Percentiles rank a stretch among this genome's conserved stretches.
These are phyloP conservation scores for Coemansia sp. DNA, from an alignment of 192 early-diverging fungal genomes.

Conservation along the genomic window DNA sequence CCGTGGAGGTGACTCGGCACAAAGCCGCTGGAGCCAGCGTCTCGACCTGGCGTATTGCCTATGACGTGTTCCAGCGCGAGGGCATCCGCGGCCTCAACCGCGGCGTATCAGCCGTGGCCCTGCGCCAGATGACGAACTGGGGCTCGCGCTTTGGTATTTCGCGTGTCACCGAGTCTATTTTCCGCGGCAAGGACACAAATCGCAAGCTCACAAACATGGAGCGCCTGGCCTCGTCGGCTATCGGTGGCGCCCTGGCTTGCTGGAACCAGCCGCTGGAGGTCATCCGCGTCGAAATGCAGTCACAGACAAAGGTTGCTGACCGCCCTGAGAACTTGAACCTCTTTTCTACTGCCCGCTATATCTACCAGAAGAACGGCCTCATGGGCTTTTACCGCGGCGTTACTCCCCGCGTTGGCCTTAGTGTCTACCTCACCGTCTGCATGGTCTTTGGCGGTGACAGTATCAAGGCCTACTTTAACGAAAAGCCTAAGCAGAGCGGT, in stretches of 20 bases:
- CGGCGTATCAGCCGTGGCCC: conserved; percentile 97
- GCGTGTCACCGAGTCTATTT: conserved; percentile 65
- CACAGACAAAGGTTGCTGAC: conserved; percentile 82
- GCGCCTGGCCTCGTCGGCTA: conserved; percentile 65
- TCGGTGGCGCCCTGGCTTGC: conserved; percentile 91
- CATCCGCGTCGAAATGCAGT: conserved; percentile 99
- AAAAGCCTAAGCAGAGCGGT: conserved; percentile 28
- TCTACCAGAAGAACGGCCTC: conserved; percentile 89
- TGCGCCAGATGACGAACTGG: conserved; percentile 99
- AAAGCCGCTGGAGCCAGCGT: conserved; percentile 70
- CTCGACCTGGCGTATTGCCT: conserved; percentile 84
- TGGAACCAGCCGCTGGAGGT: conserved; percentile 99
- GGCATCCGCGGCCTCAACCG: conserved; percentile 98
- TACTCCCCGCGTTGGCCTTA: conserved; percentile 76
- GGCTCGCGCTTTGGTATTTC: conserved; percentile 92
- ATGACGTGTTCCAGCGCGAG: conserved; percentile 89
- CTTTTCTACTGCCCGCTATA: conserved; percentile 78
- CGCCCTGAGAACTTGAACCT: conserved; percentile 95
- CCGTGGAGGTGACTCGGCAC: conserved; percentile 96
- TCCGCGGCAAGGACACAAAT: conserved; percentile 65
- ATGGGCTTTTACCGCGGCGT: conserved; percentile 92
- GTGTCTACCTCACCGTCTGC: conserved; percentile 86
- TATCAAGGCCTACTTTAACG: conserved; percentile 57
- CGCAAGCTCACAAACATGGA: conserved; percentile 59
- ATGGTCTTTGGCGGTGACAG: conserved; percentile 80